Base-by-base conservation (phyloP, 1,284 basidiomycete genomes). In the Moesziomyces globuligerus region DNA sequence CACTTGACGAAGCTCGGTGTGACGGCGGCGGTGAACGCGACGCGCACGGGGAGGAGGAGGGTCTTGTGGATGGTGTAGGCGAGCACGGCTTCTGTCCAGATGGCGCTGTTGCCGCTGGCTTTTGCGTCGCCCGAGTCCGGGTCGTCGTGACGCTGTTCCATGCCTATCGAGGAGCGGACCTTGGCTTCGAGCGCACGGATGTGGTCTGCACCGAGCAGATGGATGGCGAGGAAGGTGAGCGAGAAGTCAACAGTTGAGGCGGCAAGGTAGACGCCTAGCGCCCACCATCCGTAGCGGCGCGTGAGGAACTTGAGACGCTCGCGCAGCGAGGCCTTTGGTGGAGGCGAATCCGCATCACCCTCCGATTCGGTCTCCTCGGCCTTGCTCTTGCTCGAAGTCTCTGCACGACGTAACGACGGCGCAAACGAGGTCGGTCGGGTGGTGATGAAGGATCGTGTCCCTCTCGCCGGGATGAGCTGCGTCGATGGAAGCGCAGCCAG, bases 41-140 rank as follows among this genome's bases (percentile, higher is more conserved):
- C 88, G 21, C 96, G 85, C 20, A 98, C 83, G 7, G 96, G 95
- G n/a, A 98, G 82, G 78, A 98, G 90, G 0, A 93, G 81, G 0
- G 93, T 96, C 85, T 98, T 98, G 87, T 98, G 95, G 51, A 98
- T 89, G 8, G 91, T 91, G 83, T 94, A 98, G 7, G 96, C 95
- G 60, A 98, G 85, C 0, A 93, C 88, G 38, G 93, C 84, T 87
- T 97, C 96, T 32, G 94, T 93, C 83, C 92, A 94, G 8, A 97
- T 49, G 17, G 55, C 39, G 18, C 54, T 23, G 44, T 25, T 50
- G 25, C 37, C 26, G 29, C 2, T 41, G 48, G 21, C 43, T 42
- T 41, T 37, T 32, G 3, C 28, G 18, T 42, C 32, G 13, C 45
- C 21, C 11, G 41, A 9, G 17, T 65, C 58, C 3, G 52, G 42